Evolutionary conservation across 805 yeast genomes (phyloP).

Genomic region (Yueomyces sp.): DNA sequence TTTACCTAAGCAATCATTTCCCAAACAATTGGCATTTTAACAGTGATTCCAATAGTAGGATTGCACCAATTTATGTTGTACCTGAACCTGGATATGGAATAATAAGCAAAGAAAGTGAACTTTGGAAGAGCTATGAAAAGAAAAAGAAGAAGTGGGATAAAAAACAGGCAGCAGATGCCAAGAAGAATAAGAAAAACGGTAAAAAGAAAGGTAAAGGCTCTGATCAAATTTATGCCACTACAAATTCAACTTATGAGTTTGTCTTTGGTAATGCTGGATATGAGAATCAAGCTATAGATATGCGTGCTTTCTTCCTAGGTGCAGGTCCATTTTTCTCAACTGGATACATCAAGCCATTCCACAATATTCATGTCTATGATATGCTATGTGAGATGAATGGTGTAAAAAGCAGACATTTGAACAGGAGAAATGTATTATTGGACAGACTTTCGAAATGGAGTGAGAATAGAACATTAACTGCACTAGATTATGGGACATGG

Average conservation of each 20-base stretch:
- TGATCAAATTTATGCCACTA: background rate
- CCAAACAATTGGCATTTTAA: background rate
- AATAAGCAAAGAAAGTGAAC: background rate
- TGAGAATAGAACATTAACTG: too few relatives aligned
- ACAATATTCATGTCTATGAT: conserved; percentile 61
- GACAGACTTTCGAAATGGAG: too few relatives aligned
- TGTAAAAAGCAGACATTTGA: conserved; percentile 5
- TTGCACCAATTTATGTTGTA: background rate
- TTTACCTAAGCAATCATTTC: background rate
- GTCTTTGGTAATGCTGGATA: conserved; percentile 73
- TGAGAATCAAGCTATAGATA: conserved; percentile 58
- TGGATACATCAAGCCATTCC: conserved; percentile 40
- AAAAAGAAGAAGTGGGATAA: conserved; percentile 38
- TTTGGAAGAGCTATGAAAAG: conserved; percentile 30
- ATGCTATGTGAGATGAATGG: conserved; percentile 55
- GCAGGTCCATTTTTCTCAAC: conserved; percentile 62
- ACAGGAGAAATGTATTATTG: too few relatives aligned
- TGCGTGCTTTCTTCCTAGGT: conserved; percentile 75
- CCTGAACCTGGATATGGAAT: background rate
- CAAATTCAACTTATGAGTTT: too few relatives aligned
- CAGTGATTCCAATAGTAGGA: background rate
- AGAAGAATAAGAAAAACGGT: conserved; percentile 19
- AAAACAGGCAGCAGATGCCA: conserved; percentile 59
- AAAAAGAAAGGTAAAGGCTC: conserved; percentile 7
- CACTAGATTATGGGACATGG: too few relatives aligned